Percentiles rank a stretch among this genome's conserved stretches.
phyloP scores from a whole-genome alignment of 202 grass and related monocot genomes.

The Zizania palustris region DNA sequence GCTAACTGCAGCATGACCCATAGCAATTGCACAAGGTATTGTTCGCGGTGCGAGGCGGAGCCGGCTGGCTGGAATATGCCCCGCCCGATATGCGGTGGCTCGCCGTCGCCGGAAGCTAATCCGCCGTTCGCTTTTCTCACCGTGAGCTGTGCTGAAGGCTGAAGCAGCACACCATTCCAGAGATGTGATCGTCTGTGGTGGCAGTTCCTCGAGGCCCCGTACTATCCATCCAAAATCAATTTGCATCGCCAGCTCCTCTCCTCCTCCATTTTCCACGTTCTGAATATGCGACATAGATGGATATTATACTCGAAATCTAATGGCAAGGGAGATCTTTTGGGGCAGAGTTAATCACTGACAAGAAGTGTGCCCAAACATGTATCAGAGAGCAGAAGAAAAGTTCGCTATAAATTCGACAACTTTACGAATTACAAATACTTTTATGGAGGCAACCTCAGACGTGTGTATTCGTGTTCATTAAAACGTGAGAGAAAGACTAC shows the following conservation, averaged over 20 bases:
- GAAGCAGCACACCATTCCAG: background rate
- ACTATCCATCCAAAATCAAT: conserved; percentile 40
- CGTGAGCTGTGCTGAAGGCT: background rate
- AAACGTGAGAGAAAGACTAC: too few relatives aligned
- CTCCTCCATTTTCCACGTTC: conserved; percentile 35
- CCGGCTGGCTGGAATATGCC: conserved; percentile 24
- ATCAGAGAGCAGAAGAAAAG: too few relatives aligned
- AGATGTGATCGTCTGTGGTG: conserved; percentile 24
- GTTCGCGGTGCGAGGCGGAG: background rate
- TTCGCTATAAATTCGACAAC: too few relatives aligned
- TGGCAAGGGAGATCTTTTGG: too few relatives aligned
- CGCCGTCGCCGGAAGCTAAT: background rate
- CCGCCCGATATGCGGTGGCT: background rate
- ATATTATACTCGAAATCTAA: too few relatives aligned
- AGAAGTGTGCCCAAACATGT: too few relatives aligned
- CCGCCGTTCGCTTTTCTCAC: background rate
- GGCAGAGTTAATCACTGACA: too few relatives aligned
- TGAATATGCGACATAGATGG: background rate
- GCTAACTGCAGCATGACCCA: background rate
- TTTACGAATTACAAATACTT: too few relatives aligned
- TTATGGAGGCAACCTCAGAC: too few relatives aligned
- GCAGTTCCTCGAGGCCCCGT: background rate
- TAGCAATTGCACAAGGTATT: background rate
- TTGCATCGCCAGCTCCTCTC: conserved; percentile 6
- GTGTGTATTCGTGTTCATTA: too few relatives aligned